Evolutionary conservation across 2,329 filamentous ascomycete genomes (phyloP).

Genomic region (Fusarium pininemorale): DNA sequence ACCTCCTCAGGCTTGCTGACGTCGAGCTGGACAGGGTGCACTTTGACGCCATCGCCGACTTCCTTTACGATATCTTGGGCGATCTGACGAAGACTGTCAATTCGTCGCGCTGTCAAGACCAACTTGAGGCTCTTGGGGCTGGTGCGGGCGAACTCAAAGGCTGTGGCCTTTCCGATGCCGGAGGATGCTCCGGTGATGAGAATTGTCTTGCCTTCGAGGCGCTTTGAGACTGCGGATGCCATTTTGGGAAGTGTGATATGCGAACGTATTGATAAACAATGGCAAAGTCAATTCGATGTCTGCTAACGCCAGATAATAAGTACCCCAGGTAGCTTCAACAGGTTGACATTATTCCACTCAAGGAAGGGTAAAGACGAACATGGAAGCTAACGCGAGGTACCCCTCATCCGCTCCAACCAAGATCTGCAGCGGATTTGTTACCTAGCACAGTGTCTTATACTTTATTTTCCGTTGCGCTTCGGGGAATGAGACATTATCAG

Average conservation of each 20-base stretch:
- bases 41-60: conserved; percentile 80
- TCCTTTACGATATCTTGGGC: conserved; percentile 80
- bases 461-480: too few species aligned
- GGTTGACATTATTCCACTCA: neutral
- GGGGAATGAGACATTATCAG: too few species aligned
- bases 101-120: conserved; percentile 83
- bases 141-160: conserved; percentile 90
- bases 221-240: conserved; percentile 73
- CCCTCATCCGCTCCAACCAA: conserved; percentile 1
- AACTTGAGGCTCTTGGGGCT: conserved; percentile 81
- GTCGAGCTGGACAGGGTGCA: conserved; percentile 84
- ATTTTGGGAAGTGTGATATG: conserved; percentile 46
- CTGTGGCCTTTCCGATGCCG: conserved; percentile 84
- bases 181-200: conserved; percentile 92
- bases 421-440: neutral
- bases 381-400: conserved; percentile 1
- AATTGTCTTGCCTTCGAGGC: conserved; percentile 92
- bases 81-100: conserved; percentile 80
- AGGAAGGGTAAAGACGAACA: neutral
- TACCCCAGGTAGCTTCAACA: neutral
- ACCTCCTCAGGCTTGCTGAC: conserved; percentile 83
- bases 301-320: neutral
- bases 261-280: neutral
- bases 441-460: too few species aligned
- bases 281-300: rapidly evolving